These are phyloP conservation scores for Sarcocystis neurona DNA, from an alignment of 169 alveolate species.

Conservation along the genomic window DNA sequence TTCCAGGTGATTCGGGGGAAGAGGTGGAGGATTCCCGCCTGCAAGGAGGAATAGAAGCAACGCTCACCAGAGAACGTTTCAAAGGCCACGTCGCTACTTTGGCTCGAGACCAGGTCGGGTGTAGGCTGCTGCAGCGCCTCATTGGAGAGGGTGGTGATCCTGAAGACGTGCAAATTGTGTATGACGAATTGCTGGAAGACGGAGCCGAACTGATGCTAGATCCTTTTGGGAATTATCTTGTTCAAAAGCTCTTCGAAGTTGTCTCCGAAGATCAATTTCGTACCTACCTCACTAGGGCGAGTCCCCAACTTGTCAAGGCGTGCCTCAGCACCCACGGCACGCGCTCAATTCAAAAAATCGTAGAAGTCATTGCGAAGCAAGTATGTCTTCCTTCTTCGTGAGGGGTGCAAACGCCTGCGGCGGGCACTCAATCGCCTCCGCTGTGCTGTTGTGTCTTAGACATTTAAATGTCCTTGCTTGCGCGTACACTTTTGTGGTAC, in stretches of 20 bases:
- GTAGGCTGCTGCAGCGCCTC: constrained; percentile 58
- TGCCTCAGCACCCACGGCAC: constrained; percentile 93
- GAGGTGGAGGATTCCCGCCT: too few species aligned
- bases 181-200: constrained; percentile 72
- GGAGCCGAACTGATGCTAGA: constrained; percentile 85
- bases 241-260: constrained; percentile 89
- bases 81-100: background rate
- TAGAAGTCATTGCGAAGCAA: constrained; percentile 76
- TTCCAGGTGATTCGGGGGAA: too few species aligned
- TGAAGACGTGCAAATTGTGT: constrained; percentile 54
- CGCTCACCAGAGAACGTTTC: too few species aligned
- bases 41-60: too few species aligned
- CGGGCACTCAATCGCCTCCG: too few species aligned
- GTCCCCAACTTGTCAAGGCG: constrained; percentile 76
- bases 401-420: too few species aligned
- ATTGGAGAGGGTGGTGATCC: constrained; percentile 49
- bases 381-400: too few species aligned
- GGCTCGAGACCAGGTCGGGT: constrained; percentile 60
- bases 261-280: constrained; percentile 72
- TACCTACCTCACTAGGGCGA: constrained; percentile 73
- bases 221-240: constrained; percentile 93
- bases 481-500: too few species aligned
- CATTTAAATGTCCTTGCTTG: too few species aligned
- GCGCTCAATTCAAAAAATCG: constrained; percentile 90
- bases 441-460: too few species aligned